Evolutionary conservation across 2,329 filamentous ascomycete species (phyloP).

Genomic region (Ampelomyces quisqualis): DNA sequence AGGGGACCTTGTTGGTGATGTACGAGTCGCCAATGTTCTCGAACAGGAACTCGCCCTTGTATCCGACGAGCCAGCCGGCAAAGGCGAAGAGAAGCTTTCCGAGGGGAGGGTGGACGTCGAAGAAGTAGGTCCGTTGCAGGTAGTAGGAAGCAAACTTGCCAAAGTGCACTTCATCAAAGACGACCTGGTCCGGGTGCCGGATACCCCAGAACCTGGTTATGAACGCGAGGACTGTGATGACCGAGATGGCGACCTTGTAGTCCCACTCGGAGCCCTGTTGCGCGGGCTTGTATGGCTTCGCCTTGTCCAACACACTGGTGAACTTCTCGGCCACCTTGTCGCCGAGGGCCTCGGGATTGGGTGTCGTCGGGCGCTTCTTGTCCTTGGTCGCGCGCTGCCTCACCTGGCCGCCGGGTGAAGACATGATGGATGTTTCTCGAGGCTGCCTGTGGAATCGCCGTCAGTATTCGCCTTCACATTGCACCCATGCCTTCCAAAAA

Average conservation of each 20-base stretch:
- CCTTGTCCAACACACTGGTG: slow-evolving; percentile 31
- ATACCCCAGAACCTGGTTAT: slow-evolving; percentile 95
- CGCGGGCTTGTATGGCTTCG: slow-evolving; percentile 35
- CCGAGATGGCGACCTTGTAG: slow-evolving; percentile 73
- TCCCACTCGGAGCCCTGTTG: slow-evolving; percentile 67
- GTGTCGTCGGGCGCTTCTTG: slow-evolving; percentile 42
- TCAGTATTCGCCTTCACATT: slow-evolving; percentile 20
- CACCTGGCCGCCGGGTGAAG: slow-evolving; percentile 40
- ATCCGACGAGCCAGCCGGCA: slow-evolving; percentile 96
- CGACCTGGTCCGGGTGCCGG: slow-evolving; percentile 90
- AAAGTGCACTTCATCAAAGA: slow-evolving; percentile 99
- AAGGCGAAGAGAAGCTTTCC: slow-evolving; percentile 97
- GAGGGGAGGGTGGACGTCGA: slow-evolving; percentile 98
- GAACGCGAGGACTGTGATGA: slow-evolving; percentile 84
- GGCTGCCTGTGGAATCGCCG: slow-evolving; percentile 25
- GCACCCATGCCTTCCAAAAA: too few relatives aligned
- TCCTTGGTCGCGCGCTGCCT: slow-evolving; percentile 44
- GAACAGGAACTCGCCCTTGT: slow-evolving; percentile 95
- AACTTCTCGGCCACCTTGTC: slow-evolving; percentile 29
- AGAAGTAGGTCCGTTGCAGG: slow-evolving; percentile 96
- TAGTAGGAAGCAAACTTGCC: slow-evolving; percentile 81
- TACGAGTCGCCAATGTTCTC: slow-evolving; percentile 99
- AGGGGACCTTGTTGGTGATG: slow-evolving; percentile 93
- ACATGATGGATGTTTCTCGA: slow-evolving; percentile 35
- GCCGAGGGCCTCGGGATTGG: slow-evolving; percentile 32